Evolutionary conservation across 768 basidiomycete species (phyloP), one percentile per base, ranked within the genome.

Genomic region (Russula dissimulans): DNA sequence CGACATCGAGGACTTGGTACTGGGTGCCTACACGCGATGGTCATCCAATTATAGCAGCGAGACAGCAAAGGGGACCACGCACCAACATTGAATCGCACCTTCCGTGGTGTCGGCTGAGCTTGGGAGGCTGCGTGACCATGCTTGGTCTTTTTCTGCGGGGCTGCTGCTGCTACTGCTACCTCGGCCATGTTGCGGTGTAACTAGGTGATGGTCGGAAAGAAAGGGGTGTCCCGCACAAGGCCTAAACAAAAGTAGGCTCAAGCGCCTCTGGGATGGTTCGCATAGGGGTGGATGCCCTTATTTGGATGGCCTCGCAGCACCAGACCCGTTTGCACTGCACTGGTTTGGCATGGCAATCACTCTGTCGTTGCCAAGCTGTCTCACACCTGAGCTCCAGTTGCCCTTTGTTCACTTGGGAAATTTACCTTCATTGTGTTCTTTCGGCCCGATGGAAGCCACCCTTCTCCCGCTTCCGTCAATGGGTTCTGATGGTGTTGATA

Each of bases 51-150:
- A n/a, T 29, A 29, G 22, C 42, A 11, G 17, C 17, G 34, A 26
- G 14, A 38, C 34, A 10, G 36, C 17, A 32, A 44, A 47, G 10
- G 8, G 29, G 34, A 9, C 46, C 17, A 70, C 73, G 47, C 54
- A 83, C 89, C 89, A 67, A 91, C 89, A 75, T 91, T 91, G 78
- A 91, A 91, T 62, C 89, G 83, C 51, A 91, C 89, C 78, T 91
- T 91, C 68, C 89, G 80, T 22, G 89, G 87, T 14, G 87, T 81
- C 45, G 80, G 67, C 34, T 74, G 72, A 17, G 76, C 74, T 61
- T 79, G 78, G 4, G 79, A 75, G 22, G 77, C 65, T 1, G 75
- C 73, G 65, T 79, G 76, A n/a, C 71, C 60, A 22, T 80, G 78
- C 71, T 80, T 80, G n/a, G 78, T 69, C 54, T 73, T 74, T 44